Evolutionary conservation across 139 green algal species (phyloP).

Genomic region (Yamagishiella unicocca): DNA sequence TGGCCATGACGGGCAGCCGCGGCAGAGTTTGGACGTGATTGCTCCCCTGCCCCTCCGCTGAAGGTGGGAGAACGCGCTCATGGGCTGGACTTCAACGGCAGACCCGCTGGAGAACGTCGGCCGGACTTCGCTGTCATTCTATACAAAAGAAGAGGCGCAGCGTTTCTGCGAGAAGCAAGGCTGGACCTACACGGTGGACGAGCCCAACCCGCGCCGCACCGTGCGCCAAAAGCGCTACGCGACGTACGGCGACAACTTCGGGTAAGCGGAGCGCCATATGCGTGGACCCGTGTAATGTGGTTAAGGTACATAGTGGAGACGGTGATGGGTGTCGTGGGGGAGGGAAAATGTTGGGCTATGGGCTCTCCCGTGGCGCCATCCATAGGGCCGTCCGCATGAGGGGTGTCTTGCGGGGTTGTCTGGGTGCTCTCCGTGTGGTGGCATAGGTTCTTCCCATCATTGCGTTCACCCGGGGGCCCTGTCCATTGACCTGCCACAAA

Average conservation of each 20-base stretch:
- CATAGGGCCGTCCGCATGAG: too few relatives aligned
- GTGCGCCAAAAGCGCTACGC: constrained; percentile 75
- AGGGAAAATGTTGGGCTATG: too few relatives aligned
- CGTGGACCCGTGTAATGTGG: neutral
- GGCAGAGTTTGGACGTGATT: neutral
- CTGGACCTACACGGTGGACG: constrained; percentile 80
- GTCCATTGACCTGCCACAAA: too few relatives aligned
- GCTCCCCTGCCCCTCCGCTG: neutral
- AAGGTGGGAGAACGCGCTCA: constrained; percentile 97
- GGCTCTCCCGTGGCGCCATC: too few relatives aligned
- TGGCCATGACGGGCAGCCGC: neutral
- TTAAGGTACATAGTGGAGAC: too few relatives aligned
- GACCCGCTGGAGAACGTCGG: constrained; percentile 88
- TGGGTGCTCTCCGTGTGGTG: too few relatives aligned
- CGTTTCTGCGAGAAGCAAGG: constrained; percentile 78
- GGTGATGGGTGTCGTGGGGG: too few relatives aligned
- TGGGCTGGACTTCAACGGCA: constrained; percentile 97
- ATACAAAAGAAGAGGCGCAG: constrained; percentile 83
- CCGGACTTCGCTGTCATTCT: constrained; percentile 73
- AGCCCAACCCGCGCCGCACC: constrained; percentile 65
- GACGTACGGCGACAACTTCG: constrained; percentile 88
- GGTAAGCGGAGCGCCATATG: constrained; percentile 35
- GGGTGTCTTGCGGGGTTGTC: too few relatives aligned
- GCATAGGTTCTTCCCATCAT: too few relatives aligned
- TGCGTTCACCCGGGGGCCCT: too few relatives aligned